Evolutionary conservation across 2,329 filamentous ascomycete species (phyloP).

Genomic region (Ophiostoma fasciatum): DNA sequence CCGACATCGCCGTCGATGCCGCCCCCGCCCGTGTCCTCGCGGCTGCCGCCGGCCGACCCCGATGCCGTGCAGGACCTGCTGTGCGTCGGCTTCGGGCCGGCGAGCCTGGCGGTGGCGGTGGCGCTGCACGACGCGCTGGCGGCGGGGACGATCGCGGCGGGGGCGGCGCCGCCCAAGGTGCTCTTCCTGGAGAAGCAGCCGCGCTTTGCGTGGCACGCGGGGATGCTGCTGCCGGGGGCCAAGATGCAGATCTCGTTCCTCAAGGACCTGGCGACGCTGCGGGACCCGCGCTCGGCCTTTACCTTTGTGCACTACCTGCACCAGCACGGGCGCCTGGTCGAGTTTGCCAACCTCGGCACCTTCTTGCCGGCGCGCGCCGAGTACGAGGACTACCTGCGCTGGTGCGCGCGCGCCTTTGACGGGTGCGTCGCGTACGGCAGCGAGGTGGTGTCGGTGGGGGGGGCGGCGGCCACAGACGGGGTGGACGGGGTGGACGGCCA

Average conservation of each 20-base stretch:
- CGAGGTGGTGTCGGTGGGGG: conserved; percentile 61
- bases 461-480: conserved; percentile 38
- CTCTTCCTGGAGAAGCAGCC: conserved; percentile 78
- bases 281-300: conserved; percentile 79
- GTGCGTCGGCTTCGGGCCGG: conserved; percentile 86
- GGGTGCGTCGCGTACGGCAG: conserved; percentile 58
- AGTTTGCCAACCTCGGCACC: conserved; percentile 82
- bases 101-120: conserved; percentile 76
- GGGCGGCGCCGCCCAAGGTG: conserved; percentile 47
- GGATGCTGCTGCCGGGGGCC: conserved; percentile 84
- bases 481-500: conserved; percentile 16
- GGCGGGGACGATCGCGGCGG: conserved; percentile 27
- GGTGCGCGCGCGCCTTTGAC: conserved; percentile 75
- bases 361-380: conserved; percentile 77
- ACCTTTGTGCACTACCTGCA: conserved; percentile 94
- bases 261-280: conserved; percentile 83
- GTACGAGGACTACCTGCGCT: conserved; percentile 90
- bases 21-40: too few relatives aligned
- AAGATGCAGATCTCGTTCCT: conserved; percentile 98
- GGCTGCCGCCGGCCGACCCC: conserved; percentile 13
- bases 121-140: conserved; percentile 71
- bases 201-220: conserved; percentile 81
- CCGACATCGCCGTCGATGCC: too few relatives aligned
- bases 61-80: conserved; percentile 68
- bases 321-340: conserved; percentile 61